Evolutionary conservation across 345 rosid species (phyloP).

Genomic region (Arabidopsis suecica): DNA sequence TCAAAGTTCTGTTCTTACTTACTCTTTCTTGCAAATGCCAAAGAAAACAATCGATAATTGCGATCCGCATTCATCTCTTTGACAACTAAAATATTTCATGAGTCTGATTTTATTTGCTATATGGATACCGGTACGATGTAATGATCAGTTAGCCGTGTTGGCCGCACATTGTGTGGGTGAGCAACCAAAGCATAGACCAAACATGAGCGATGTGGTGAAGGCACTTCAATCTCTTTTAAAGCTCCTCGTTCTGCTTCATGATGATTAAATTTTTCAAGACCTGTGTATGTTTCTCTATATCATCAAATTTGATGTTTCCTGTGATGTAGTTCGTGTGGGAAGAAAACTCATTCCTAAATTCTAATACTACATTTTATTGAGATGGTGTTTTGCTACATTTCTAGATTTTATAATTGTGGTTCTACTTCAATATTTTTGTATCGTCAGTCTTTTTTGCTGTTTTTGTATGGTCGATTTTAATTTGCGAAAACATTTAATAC

Average conservation of each 20-base stretch:
- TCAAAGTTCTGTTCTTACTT: no score
- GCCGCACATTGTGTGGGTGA: slow-evolving; percentile 71
- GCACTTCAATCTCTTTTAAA: slow-evolving; percentile 57
- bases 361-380: not conserved
- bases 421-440: no score
- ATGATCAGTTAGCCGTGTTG: slow-evolving; percentile 67
- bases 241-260: no score
- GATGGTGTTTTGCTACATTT: not conserved
- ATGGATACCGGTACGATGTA: not conserved
- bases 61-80: not conserved
- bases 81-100: not conserved
- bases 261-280: not conserved
- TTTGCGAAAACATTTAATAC: no score
- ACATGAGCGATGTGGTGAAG: slow-evolving; percentile 78
- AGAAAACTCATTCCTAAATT: not conserved
- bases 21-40: no score
- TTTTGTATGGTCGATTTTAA: no score
- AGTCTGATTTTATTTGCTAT: slow-evolving; percentile 1
- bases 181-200: slow-evolving; percentile 73
- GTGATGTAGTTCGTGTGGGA: slow-evolving; percentile 25
- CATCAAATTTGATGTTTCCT: not conserved
- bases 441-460: no score
- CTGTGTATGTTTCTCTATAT: slow-evolving; percentile 4
- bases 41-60: not conserved
- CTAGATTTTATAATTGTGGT: no score